Evolutionary conservation across 352 stramenopile genomes (phyloP), one percentile per base, ranked within the genome.

Genomic region (Phytophthora kernoviae): DNA sequence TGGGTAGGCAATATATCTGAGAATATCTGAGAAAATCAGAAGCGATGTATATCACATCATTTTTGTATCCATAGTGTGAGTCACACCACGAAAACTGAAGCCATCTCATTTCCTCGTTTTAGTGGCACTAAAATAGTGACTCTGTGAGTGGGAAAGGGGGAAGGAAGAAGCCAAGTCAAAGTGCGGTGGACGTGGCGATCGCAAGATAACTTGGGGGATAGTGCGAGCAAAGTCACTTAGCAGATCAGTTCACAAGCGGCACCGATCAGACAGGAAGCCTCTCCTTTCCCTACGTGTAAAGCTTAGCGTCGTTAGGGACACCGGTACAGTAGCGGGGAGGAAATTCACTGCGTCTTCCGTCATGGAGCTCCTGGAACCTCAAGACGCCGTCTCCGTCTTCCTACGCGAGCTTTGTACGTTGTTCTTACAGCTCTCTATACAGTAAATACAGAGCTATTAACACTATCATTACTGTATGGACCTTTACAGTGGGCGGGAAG

Each of bases 401-500:
- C 53, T 87, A 52, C 58, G 57, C 30, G 74, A 83, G 62, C 54
- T 87, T 47, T 46, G 76, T 86, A 69, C 58, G 76, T 42, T 2
- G 18, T 50, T 17, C 30, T 30, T 26, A 34, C 26, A 30, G 18
- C 26, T 30, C 3, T 30, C 24, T 30, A 30, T 30, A 30, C 27
- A 1, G 0, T 20, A 32, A n/a, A 22, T 10, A 54, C 32, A 11
- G 0, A 11, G 32, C 47, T 24, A 46, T 36, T n/a, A 26, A 46
- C 14, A 46, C 2, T 26, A 6, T 45, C n/a, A 26, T 57, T 61
- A 22, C 44, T 52, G 48, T 33, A 10, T 37, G 24, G 6, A 30
- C 3, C 6, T 53, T 37, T 49, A 39, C 42, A 91, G 81, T 88
- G 53, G 79, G 81, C 17, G 81, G 79, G 0, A 83, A 77, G 46